Evolutionary conservation across 192 early-diverging fungal species (phyloP).

Genomic region (Backusella macrospora): DNA sequence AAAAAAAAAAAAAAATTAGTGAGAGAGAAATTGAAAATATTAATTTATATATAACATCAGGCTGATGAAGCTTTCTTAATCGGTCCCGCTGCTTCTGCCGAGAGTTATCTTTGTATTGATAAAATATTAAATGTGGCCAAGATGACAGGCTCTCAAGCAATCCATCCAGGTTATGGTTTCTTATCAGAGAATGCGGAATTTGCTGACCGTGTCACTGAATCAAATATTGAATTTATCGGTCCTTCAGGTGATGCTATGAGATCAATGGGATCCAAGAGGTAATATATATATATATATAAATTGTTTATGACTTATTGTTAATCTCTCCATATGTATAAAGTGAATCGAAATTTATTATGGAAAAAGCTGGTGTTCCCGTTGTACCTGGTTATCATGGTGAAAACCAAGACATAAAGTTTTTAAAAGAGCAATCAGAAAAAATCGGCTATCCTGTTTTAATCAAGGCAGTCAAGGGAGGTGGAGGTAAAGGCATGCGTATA

Average conservation of each 20-base stretch:
- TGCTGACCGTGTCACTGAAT: constrained; percentile 67
- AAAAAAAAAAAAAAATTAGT: neutral
- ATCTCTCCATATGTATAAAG: constrained; percentile 36
- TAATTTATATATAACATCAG: constrained; percentile 31
- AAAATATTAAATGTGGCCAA: constrained; percentile 83
- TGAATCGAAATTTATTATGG: constrained; percentile 92
- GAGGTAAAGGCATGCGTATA: constrained; percentile 98
- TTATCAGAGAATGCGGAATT: constrained; percentile 94
- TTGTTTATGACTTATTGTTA: neutral
- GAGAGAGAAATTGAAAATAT: neutral
- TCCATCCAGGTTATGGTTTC: constrained; percentile 98
- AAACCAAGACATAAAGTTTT: constrained; percentile 74
- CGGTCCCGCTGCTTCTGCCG: constrained; percentile 77
- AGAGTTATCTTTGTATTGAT: constrained; percentile 82
- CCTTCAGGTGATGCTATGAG: constrained; percentile 86
- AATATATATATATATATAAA: too few species aligned
- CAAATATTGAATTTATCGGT: constrained; percentile 86
- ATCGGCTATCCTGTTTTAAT: constrained; percentile 97
- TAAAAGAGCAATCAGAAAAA: constrained; percentile 72
- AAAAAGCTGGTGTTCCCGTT: constrained; percentile 83
- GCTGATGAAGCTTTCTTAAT: constrained; percentile 95
- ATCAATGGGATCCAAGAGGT: constrained; percentile 92
- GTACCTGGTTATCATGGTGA: constrained; percentile 95
- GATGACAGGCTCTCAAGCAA: constrained; percentile 80
- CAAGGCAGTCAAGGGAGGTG: constrained; percentile 96